These are phyloP conservation scores for Leucogyrophana mollusca DNA, from an alignment of 768 basidiomycete species.

Conservation along the genomic window DNA sequence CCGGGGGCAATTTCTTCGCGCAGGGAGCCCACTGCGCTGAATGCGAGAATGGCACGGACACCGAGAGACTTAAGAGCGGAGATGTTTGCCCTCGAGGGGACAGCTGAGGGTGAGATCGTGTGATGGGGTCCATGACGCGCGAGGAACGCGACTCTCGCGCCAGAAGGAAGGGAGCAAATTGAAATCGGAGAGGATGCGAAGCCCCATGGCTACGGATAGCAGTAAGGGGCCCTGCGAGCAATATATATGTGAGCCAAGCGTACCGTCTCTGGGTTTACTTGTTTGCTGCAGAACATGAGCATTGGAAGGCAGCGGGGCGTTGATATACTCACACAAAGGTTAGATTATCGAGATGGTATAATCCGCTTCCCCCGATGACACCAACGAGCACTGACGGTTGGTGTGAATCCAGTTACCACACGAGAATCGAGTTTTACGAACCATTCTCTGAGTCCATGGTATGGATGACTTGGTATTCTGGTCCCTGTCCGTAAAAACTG, in stretches of 20 bases:
- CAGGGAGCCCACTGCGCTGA: conserved; percentile 93
- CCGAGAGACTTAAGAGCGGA: conserved; percentile 93
- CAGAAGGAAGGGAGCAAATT: conserved; percentile 86
- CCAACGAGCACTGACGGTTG: conserved; percentile 66
- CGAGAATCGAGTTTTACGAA: not conserved
- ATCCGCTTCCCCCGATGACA: conserved; percentile 88
- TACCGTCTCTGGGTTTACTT: conserved; percentile 81
- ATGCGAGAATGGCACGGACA: conserved; percentile 85
- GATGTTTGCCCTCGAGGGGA: conserved; percentile 91
- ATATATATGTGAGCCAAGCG: conserved; percentile 21
- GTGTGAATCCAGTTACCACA: not conserved
- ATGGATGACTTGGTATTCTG: too few relatives aligned
- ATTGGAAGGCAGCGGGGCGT: not conserved
- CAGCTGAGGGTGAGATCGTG: conserved; percentile 71
- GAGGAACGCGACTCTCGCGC: conserved; percentile 81
- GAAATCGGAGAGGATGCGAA: conserved; percentile 86
- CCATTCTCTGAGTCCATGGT: not conserved
- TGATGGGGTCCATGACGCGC: conserved; percentile 89
- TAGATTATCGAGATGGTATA: conserved; percentile 92
- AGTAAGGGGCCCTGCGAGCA: not conserved
- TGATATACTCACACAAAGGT: conserved; percentile 68
- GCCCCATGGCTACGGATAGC: conserved; percentile 79
- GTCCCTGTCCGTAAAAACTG: too few relatives aligned
- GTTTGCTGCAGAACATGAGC: conserved; percentile 46
- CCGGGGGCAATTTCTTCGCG: conserved; percentile 92